phyloP scores from a whole-genome alignment of 805 yeast species.

The Pichia kluyveri region DNA sequence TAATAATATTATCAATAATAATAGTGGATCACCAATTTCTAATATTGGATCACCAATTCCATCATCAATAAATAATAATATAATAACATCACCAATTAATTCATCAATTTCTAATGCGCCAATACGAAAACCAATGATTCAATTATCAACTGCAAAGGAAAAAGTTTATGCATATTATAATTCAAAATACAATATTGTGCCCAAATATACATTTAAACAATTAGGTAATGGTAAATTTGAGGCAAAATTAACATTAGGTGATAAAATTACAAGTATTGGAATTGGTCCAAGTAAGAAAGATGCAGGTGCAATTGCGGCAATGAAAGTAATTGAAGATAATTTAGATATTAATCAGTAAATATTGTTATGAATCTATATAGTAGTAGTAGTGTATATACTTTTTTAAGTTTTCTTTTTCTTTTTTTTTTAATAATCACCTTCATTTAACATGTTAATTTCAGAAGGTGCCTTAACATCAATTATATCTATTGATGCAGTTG shows the following conservation, averaged over 20 bases:
- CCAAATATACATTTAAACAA: conserved; percentile 3
- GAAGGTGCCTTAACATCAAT: conserved; percentile 73
- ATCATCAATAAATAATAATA: background rate
- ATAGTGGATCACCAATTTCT: background rate
- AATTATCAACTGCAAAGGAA: conserved; percentile 4
- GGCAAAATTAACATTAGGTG: conserved; percentile 1
- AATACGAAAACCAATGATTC: background rate
- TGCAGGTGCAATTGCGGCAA: conserved; percentile 9
- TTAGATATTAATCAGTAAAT: background rate
- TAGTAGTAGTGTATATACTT: background rate
- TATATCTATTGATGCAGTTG: conserved; percentile 24
- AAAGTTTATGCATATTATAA: conserved; percentile 7
- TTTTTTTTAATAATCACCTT: conserved; percentile 37
- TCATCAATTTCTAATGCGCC: background rate
- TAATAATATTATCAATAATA: too few relatives aligned
- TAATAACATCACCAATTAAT: background rate
- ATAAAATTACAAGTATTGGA: conserved; percentile 1
- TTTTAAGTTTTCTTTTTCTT: background rate
- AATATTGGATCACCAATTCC: background rate
- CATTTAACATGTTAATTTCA: conserved; percentile 48
- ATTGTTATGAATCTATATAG: too few relatives aligned
- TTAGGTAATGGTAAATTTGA: conserved; percentile 1
- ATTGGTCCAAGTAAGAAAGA: conserved; percentile 6
- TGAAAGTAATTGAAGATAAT: conserved; percentile 2
- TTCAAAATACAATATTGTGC: conserved; percentile 4